Conservation (phyloP, 1,284 basidiomycete species). For the Butyriboletus appendiculatus region DNA sequence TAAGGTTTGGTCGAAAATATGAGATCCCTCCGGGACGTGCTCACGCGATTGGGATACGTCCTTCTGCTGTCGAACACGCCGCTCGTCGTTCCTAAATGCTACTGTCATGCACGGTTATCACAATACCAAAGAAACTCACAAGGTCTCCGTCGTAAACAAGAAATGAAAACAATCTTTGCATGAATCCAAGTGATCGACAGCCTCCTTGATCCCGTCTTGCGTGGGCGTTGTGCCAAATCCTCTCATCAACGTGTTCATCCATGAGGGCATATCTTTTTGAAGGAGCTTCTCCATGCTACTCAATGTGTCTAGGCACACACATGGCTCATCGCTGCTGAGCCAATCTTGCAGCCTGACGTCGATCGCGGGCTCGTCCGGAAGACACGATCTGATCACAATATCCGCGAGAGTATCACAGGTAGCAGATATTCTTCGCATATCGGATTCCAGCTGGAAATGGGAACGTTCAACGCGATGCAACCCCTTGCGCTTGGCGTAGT, state of each 20-base stretch:
- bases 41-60: not conserved
- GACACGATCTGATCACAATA: not conserved
- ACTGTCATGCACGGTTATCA: not conserved
- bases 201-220: not conserved
- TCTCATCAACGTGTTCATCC: not conserved
- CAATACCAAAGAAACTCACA: not conserved
- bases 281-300: not conserved
- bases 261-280: not conserved
- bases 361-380: not conserved
- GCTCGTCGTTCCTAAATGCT: not conserved
- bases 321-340: not conserved
- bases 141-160: not conserved
- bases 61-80: not conserved
- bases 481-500: not conserved
- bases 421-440: not conserved
- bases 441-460: not conserved
- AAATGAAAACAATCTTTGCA: not conserved
- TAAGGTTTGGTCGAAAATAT: not conserved
- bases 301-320: not conserved
- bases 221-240: not conserved
- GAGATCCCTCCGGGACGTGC: not conserved
- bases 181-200: not conserved
- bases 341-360: not conserved
- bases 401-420: not conserved
- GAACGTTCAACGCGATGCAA: not conserved